Evolutionary conservation across 1,284 basidiomycete genomes (phyloP), one percentile per base, ranked within the genome.

Genomic region (Laetiporus sulphureus): DNA sequence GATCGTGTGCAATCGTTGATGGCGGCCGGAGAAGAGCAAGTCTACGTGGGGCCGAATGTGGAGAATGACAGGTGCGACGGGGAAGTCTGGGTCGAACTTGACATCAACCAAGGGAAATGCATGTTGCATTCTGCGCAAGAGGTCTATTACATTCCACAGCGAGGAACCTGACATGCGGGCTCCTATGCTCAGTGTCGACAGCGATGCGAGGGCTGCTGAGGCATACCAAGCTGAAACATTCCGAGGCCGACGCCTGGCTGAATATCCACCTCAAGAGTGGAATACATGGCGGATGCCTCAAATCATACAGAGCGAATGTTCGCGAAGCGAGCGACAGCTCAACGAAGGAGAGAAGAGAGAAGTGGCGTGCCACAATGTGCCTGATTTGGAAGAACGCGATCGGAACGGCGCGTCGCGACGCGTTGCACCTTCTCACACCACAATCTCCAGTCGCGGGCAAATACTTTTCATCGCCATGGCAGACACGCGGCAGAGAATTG

Each of bases 71-170:
- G 88, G 85, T 1, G 85, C 83, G 3, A 71, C 77, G 4, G 82
- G 72, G n/a, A 79, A 71, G 50, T 88, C 83, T 8, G 78, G 73
- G 57, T 93, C 88, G 59, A 83, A 92, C 59, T 89, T 88, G 52
- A 93, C 67, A 48, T 91, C 86, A 33, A 91, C 75, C 53, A 87
- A 83, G 30, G 88, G 89, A 49, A 87, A 91, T 37, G 71, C 60
- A 51, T 83, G 73, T 39, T 77, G 78, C 19, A 76, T 65, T 27
- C 68, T 61, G 32, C 81, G 72, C 5, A 94, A 66, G 30, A 75
- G 64, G 51, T 90, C 85, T 37, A 93, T 69, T 11, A 91, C 69
- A 22, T 76, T 77, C 89, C 90, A 93, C 5, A 93, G 67, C 1
- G 86, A 88, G 36, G 82, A 71, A 29, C 91, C 90, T 89, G 50